A percentile compares a stretch with the other conserved stretches of the same genome.
phyloP scores from a whole-genome alignment of 352 stramenopile genomes.

The Phytophthora pseudosyringae region DNA sequence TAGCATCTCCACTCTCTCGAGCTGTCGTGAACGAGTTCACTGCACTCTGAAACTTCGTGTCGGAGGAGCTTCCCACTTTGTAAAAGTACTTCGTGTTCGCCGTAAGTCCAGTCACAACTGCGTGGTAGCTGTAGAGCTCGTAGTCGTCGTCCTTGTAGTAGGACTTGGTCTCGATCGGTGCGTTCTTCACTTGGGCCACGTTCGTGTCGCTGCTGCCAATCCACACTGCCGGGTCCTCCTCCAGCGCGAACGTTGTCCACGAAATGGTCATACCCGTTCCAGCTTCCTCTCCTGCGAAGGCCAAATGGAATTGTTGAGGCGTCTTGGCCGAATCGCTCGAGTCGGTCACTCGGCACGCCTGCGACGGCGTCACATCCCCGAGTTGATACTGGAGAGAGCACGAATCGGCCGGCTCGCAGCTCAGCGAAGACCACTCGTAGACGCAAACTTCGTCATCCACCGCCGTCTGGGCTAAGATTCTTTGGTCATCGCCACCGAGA shows the following conservation, averaged over 20 bases:
- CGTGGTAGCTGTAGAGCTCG: constrained; percentile 54
- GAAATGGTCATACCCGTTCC: constrained; percentile 52
- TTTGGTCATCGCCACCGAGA: constrained; percentile 7
- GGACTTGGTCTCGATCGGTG: constrained; percentile 23
- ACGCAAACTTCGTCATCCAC: constrained; percentile 41
- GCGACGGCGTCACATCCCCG: constrained; percentile 42
- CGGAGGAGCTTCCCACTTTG: constrained; percentile 13
- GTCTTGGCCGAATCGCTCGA: constrained; percentile 36
- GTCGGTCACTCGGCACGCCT: constrained; percentile 45
- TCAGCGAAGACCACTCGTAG: constrained; percentile 32
- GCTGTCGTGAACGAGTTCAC: constrained; percentile 44
- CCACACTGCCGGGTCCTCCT: constrained; percentile 46
- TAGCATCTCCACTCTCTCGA: constrained; percentile 18
- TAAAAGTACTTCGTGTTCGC: constrained; percentile 52
- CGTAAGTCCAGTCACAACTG: constrained; percentile 39
- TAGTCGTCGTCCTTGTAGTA: constrained; percentile 59
- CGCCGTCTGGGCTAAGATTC: not conserved
- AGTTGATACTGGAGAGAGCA: constrained; percentile 46
- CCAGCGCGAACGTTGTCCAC: constrained; percentile 41
- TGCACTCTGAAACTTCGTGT: constrained; percentile 33
- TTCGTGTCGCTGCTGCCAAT: constrained; percentile 20
- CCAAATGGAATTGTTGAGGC: constrained; percentile 54
- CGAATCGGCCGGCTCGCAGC: constrained; percentile 31
- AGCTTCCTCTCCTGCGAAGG: constrained; percentile 45
- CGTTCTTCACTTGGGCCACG: constrained; percentile 9